Base-by-base conservation (phyloP, 176 grass and related monocot species). In the Rhipidocladum racemiflorum region DNA sequence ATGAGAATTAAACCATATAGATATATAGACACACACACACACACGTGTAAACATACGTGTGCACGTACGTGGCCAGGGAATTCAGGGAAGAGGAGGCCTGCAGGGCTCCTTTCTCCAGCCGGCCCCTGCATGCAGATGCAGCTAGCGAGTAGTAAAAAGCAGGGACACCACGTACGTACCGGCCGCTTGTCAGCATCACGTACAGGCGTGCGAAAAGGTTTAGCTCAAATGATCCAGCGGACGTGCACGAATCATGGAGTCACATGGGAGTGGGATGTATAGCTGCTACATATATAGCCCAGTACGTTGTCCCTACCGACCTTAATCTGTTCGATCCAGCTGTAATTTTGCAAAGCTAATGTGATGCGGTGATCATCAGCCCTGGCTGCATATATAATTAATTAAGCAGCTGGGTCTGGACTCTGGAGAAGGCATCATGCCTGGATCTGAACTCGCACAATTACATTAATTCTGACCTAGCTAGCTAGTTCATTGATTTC, bases 141-240 rank as follows among this genome's bases (percentile, higher is more conserved):
- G 71, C 3, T n/a, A n/a, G 32, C 4, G 66, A 39, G 23, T 48
- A 46, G 55, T 21, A 55, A 44, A 67, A 36, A 79, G 32, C 51
- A 45, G 15, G 84, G 50, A 64, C 43, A 48, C 27, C 27, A 34
- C 32, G 25, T 57, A 27, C 25, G 38, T 57, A 27, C 10, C 10
- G 30, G 20, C 10, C 10, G 30, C 14, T 32, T 55, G 67, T 13
- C 54, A 46, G 11, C 39, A 12, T 20, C 27, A 49, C 39, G 81
- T 91, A 88, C 81, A 81, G 59, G 85, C 89, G 81, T 91, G 89
- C 89, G 61, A 91, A 79, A 86, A 86, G 66, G 44, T 44, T 50
- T 3, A 39, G 29, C 83, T 70, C 4, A 77, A 69, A 77, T 43
- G 24, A n/a, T 57, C 62, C 9, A 38, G 24, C 46, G 7, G 27